Evolutionary conservation across 192 early-diverging fungal genomes (phyloP), one percentile per base, ranked within the genome.

Genomic region (Haplosporangium gracile): DNA sequence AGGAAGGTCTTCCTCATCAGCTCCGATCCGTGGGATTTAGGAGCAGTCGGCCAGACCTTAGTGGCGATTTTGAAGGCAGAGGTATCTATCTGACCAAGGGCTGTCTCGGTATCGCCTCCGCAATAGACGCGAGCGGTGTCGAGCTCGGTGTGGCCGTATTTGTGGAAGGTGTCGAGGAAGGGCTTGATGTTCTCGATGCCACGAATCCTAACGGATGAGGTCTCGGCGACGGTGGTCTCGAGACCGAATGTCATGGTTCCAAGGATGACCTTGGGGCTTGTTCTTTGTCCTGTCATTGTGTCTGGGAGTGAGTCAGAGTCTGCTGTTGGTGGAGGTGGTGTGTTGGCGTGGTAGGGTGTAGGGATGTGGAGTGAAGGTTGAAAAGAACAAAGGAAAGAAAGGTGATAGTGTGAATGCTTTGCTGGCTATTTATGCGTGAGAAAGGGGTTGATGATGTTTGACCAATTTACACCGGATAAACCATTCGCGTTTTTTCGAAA

Each of bases 21-120:
- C 18, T 82, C 86, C 4, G 92, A 89, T 32, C 82, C 82, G 75
- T 91, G 91, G 6, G 87, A 76, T 29, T 90, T 89, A 0, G 78
- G 45, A 45, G 74, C 51, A 43, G 80, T 82, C 2, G 93, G 93
- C 75, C 79, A 93, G 22, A 90, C 92, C 63, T 93, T 93, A 40
- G 93, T 94, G 24, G 91, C 90, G 34, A 91, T 81, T 6, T 81
- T 89, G 80, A 90, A 93, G 18, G 22, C 72, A 32, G 71, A 69
- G 80, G 36, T 47, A 5, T 81, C 82, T 32, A 87, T 47, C 26
- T 79, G 43, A 32, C 74, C 74, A 13, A 81, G 29, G 39, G 79
- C 60, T 26, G 60, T 60, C 49, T 75, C 72, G 10, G 77, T 76
- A 15, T 82, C 74, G 65, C 80, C 68, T 42, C 45, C 36, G 36